Evolutionary conservation across 73 alveolate genomes (phyloP).

Genomic region (Tetrahymena malaccensis): DNA sequence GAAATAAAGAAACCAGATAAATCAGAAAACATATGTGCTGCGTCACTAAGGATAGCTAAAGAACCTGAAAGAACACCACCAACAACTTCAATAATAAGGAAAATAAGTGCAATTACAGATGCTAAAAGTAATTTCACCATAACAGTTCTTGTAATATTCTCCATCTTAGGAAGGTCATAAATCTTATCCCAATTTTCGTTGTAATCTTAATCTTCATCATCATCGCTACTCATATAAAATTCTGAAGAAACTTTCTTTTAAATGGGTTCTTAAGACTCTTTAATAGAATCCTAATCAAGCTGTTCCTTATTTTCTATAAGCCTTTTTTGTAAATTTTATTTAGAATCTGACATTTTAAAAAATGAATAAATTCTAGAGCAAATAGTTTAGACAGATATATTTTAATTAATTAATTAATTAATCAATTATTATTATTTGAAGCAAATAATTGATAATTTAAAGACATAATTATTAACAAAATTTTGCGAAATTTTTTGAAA

Average conservation of each 20-base stretch:
- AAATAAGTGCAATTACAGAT: not conserved
- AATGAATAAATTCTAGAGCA: not conserved
- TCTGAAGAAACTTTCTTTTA: not conserved
- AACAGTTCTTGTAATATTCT: not conserved
- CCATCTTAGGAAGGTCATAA: not conserved
- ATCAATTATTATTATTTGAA: not conserved
- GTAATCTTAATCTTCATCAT: not conserved
- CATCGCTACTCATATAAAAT: not conserved
- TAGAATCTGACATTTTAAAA: not conserved
- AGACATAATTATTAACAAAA: not conserved
- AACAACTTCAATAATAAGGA: constrained; percentile 45
- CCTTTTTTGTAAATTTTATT: not conserved
- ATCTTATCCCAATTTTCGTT: not conserved
- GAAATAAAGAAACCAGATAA: constrained; percentile 82
- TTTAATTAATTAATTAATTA: no score
- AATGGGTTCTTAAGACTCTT: not conserved
- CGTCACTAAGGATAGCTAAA: constrained; percentile 87
- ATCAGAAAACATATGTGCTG: constrained; percentile 91
- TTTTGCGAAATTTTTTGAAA: not conserved
- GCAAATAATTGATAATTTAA: not conserved
- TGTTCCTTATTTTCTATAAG: not conserved
- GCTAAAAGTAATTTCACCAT: not conserved
- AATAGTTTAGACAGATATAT: not conserved
- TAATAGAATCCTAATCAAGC: not conserved
- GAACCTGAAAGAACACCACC: constrained; percentile 83